These are phyloP conservation scores for Coemansia reversa DNA, from an alignment of 192 early-diverging fungal genomes.

Conservation along the genomic window DNA sequence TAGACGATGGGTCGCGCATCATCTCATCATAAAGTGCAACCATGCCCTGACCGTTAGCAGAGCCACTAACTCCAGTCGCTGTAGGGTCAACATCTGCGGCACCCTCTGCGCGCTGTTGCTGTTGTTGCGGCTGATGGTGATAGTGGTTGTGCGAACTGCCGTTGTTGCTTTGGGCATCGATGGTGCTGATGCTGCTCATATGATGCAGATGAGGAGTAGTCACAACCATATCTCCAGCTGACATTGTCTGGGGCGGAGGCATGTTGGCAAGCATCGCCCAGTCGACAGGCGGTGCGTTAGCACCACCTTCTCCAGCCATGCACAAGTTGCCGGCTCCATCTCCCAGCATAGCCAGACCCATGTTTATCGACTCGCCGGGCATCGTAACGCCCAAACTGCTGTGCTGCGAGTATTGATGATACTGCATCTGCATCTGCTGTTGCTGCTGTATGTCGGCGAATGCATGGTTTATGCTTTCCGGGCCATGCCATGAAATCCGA, in stretches of 20 bases:
- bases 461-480: conserved; percentile 47
- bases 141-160: conserved; percentile 4
- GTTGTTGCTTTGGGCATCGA: conserved; percentile 19
- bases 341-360: conserved; percentile 38
- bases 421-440: conserved; percentile 30
- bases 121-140: conserved; percentile 18
- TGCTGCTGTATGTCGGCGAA: conserved; percentile 36
- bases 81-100: conserved; percentile 16
- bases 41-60: conserved; percentile 20
- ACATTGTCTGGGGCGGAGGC: conserved; percentile 18
- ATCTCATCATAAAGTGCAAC: conserved; percentile 53
- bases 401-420: conserved; percentile 15
- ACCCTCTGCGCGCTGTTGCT: conserved; percentile 23
- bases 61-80: conserved; percentile 8
- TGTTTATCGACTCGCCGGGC: conserved; percentile 26
- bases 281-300: conserved; percentile 33
- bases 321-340: conserved; percentile 24
- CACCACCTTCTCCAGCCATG: conserved; percentile 18
- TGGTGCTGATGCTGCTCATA: conserved; percentile 28
- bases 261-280: conserved; percentile 51
- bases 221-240: conserved; percentile 23
- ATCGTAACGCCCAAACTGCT: conserved; percentile 43
- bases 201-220: conserved; percentile 36
- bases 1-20: conserved; percentile 50
- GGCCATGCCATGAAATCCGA: conserved; percentile 51